These are phyloP conservation scores for Bipolaris sorokiniana DNA, from an alignment of 2,329 filamentous ascomycete species.

Conservation along the genomic window DNA sequence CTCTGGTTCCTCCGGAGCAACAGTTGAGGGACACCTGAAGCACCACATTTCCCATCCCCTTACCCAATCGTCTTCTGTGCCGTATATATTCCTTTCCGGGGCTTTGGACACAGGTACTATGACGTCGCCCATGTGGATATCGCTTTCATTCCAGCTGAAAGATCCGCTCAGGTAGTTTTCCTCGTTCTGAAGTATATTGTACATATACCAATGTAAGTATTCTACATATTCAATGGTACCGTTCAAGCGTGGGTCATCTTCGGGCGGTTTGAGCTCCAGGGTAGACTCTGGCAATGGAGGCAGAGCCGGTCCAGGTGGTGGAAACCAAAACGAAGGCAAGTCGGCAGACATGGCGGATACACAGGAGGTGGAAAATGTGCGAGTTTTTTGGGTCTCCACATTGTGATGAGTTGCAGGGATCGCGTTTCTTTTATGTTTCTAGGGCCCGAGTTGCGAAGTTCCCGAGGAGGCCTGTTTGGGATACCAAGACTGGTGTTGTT, in stretches of 20 bases:
- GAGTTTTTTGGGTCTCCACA: neutral
- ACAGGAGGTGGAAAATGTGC: neutral
- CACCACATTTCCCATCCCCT: neutral
- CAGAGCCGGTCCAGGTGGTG: neutral
- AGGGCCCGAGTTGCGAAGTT: neutral
- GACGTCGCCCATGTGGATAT: slow-evolving; percentile 1
- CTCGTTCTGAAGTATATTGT: neutral
- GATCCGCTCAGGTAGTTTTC: neutral
- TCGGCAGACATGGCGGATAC: slow-evolving; percentile 1
- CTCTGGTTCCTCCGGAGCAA: neutral
- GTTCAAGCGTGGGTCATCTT: neutral
- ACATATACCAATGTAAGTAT: neutral
- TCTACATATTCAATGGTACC: neutral
- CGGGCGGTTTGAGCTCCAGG: neutral
- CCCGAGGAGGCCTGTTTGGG: neutral
- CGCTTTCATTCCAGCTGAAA: neutral
- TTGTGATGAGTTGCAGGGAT: neutral
- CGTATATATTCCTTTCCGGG: neutral
- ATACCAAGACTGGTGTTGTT: slow-evolving; percentile 6
- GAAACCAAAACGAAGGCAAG: slow-evolving; percentile 1
- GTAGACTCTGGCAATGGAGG: slow-evolving; percentile 2
- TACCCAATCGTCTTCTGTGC: neutral
- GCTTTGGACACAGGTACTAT: neutral
- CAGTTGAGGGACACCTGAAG: neutral
- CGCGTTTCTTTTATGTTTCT: neutral